Evolutionary conservation across 208 protist genomes (phyloP).

Genomic region (Porcisia deanei): DNA sequence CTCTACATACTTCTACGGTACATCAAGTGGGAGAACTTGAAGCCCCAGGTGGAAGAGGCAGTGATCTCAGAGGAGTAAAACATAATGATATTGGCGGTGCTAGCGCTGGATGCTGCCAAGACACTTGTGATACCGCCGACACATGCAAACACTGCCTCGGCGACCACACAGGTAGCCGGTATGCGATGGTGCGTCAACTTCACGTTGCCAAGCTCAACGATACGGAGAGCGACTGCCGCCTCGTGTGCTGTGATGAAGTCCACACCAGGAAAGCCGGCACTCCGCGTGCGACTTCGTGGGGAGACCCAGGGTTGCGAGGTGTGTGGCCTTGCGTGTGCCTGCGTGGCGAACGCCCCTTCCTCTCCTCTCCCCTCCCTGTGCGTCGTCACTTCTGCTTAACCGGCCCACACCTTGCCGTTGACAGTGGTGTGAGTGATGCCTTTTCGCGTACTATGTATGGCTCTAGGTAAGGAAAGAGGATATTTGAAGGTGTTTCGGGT

Average conservation of each 20-base stretch:
- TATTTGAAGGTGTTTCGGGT: background rate
- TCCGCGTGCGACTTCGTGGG: background rate
- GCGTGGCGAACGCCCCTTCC: background rate
- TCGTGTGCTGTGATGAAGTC: background rate
- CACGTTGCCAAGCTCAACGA: conserved; percentile 3
- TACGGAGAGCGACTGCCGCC: background rate
- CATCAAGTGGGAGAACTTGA: conserved; percentile 76
- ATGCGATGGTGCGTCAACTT: conserved; percentile 20
- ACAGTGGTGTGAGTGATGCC: background rate
- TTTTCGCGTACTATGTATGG: background rate
- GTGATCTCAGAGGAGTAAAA: background rate
- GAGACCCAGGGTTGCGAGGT: background rate
- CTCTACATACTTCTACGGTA: conserved; percentile 67
- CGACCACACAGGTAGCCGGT: conserved; percentile 12
- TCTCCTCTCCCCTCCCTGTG: background rate
- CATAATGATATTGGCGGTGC: too few species aligned
- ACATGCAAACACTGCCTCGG: background rate
- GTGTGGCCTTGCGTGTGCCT: background rate
- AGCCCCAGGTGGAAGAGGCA: conserved; percentile 46
- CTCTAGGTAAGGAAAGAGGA: background rate
- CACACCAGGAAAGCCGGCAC: background rate
- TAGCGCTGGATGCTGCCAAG: background rate
- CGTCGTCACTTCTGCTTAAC: background rate
- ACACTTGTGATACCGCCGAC: background rate
- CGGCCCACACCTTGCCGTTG: background rate